Conservation (phyloP, 2,329 filamentous ascomycete species). For the Penicillium vulpinum region DNA sequence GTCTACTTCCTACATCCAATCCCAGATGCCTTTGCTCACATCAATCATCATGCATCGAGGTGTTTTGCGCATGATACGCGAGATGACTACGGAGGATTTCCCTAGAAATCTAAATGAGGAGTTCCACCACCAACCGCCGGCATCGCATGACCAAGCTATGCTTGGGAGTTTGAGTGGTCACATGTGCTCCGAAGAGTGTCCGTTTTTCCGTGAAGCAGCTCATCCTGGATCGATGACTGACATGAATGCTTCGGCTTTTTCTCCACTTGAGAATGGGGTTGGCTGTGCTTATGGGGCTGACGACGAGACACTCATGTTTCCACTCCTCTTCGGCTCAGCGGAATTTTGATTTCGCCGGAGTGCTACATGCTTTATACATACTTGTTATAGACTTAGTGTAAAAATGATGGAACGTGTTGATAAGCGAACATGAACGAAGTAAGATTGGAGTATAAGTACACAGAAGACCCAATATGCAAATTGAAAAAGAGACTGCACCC, state of each 20-base stretch:
- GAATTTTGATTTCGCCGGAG: neutral
- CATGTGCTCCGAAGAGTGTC: constrained; percentile 10
- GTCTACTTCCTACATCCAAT: constrained; percentile 4
- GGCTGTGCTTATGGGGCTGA: neutral
- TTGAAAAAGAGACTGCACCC: constrained; percentile 12
- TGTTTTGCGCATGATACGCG: constrained; percentile 15
- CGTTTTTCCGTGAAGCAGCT: constrained; percentile 8
- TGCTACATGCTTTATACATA: neutral
- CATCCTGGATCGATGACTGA: neutral
- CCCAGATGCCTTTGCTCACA: constrained; percentile 2
- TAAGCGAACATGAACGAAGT: constrained; percentile 14
- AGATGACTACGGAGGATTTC: constrained; percentile 15
- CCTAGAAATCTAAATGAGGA: neutral
- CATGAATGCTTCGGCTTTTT: neutral
- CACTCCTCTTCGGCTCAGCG: neutral
- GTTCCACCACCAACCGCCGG: neutral
- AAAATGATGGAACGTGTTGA: neutral
- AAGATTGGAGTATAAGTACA: constrained; percentile 40
- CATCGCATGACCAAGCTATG: neutral
- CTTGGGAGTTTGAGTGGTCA: neutral
- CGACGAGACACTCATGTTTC: constrained; percentile 3
- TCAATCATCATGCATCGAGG: constrained; percentile 13
- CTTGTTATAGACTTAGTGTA: neutral
- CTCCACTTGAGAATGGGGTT: neutral
- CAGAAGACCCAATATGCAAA: constrained; percentile 31